phyloP scores from a whole-genome alignment of 441 rosid species.

The Viola pubescens region DNA sequence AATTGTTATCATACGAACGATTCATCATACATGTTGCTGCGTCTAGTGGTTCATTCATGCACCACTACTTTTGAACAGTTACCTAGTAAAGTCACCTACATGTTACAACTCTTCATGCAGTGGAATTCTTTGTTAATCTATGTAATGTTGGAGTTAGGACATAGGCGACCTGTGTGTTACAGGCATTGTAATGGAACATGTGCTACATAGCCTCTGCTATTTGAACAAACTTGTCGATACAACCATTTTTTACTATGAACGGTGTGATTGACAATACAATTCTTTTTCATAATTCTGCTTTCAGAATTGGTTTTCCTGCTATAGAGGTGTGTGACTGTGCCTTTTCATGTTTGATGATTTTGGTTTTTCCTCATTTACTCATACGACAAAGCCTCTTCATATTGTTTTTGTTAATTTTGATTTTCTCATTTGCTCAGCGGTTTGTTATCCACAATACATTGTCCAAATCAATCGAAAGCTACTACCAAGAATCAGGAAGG shows the following conservation, averaged over 20 bases:
- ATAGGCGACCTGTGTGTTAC: too few relatives aligned
- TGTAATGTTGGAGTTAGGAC: too few relatives aligned
- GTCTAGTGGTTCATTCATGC: too few relatives aligned
- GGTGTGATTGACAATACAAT: not conserved
- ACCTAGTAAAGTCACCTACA: too few relatives aligned
- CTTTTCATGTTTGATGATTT: not conserved
- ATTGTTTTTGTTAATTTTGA: not conserved
- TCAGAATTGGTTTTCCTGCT: not conserved
- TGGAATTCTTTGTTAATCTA: too few relatives aligned
- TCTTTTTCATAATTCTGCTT: not conserved
- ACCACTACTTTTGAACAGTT: too few relatives aligned
- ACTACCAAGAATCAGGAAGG: slow-evolving; percentile 96
- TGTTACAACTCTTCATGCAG: too few relatives aligned
- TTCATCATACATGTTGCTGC: too few relatives aligned
- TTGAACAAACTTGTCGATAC: not conserved
- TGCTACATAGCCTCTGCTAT: not conserved
- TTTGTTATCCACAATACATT: slow-evolving; percentile 84
- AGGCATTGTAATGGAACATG: not conserved
- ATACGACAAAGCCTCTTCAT: not conserved
- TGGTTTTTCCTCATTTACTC: not conserved
- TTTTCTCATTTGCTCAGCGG: slow-evolving; percentile 36
- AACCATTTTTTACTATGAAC: not conserved
- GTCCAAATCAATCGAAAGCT: slow-evolving; percentile 92
- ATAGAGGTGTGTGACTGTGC: not conserved
- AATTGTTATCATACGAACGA: too few relatives aligned